phyloP scores from a whole-genome alignment of 805 yeast genomes.

The Groenewaldozyma salmanticensis region DNA sequence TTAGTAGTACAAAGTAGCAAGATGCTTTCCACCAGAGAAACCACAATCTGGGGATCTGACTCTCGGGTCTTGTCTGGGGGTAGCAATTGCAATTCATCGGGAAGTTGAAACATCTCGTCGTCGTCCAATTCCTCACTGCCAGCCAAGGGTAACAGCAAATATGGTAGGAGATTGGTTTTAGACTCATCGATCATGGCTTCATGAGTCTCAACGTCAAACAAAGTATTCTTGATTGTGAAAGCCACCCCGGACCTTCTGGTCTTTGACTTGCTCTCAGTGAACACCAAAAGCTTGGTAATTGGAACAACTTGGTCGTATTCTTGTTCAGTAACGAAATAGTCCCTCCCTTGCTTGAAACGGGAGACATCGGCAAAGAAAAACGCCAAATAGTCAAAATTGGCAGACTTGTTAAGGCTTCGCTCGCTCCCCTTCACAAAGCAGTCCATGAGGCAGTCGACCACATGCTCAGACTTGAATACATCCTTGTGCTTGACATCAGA shows the following conservation, averaged over 20 bases:
- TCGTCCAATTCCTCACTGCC: conserved; percentile 66
- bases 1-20: conserved; percentile 70
- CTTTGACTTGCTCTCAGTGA: conserved; percentile 68
- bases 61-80: conserved; percentile 73
- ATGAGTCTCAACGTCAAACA: conserved; percentile 73
- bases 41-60: conserved; percentile 49
- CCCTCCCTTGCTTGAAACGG: conserved; percentile 48
- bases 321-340: conserved; percentile 65
- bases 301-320: conserved; percentile 70
- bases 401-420: conserved; percentile 57
- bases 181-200: conserved; percentile 47
- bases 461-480: conserved; percentile 38
- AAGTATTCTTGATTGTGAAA: conserved; percentile 79
- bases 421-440: conserved; percentile 81
- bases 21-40: conserved; percentile 69
- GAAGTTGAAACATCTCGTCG: conserved; percentile 80
- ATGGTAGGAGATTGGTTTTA: conserved; percentile 67
- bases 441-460: conserved; percentile 76
- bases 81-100: conserved; percentile 76
- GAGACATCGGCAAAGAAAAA: conserved; percentile 88
- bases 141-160: conserved; percentile 71
- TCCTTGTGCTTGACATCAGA: conserved; percentile 11
- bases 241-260: conserved; percentile 88
- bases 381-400: conserved; percentile 73
- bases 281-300: conserved; percentile 67